Evolutionary conservation across 2,329 filamentous ascomycete species (phyloP).

Genomic region (Penicillium crustosum): DNA sequence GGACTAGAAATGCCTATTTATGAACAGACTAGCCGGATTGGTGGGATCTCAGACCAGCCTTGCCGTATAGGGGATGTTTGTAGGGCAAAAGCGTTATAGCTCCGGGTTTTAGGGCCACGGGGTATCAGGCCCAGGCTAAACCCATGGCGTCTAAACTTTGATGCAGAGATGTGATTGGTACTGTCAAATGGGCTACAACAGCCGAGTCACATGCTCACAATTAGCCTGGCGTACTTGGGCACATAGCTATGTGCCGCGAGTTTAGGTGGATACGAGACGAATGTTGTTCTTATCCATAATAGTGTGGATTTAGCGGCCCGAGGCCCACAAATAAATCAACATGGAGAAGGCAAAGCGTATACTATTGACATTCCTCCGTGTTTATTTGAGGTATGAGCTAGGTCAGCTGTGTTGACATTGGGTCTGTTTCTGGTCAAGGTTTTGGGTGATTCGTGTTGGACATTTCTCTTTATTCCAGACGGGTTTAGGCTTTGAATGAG

Average conservation of each 20-base stretch:
- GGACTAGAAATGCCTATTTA: not conserved
- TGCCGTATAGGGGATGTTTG: not conserved
- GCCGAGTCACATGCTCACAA: not conserved
- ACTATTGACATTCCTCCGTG: not conserved
- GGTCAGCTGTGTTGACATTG: not conserved
- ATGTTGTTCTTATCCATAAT: not conserved
- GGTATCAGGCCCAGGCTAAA: not conserved
- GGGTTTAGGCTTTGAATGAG: not conserved
- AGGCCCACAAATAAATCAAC: slow-evolving; percentile 9
- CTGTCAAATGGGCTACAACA: not conserved
- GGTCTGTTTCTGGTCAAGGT: not conserved
- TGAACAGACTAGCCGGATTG: not conserved
- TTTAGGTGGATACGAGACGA: not conserved
- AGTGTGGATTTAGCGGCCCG: slow-evolving; percentile 6
- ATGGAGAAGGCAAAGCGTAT: not conserved
- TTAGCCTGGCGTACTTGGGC: not conserved
- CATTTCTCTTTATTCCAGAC: not conserved
- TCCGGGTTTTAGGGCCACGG: not conserved
- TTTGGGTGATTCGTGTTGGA: not conserved
- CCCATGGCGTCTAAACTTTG: not conserved
- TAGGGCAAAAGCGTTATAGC: not conserved
- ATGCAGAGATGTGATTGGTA: not conserved
- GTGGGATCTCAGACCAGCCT: not conserved
- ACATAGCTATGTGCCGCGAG: not conserved
- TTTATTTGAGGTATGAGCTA: not conserved